A percentile compares a stretch with the other conserved stretches of the same genome.
phyloP scores from a whole-genome alignment of 2,329 filamentous ascomycete species.

The Clonostachys sp. region DNA sequence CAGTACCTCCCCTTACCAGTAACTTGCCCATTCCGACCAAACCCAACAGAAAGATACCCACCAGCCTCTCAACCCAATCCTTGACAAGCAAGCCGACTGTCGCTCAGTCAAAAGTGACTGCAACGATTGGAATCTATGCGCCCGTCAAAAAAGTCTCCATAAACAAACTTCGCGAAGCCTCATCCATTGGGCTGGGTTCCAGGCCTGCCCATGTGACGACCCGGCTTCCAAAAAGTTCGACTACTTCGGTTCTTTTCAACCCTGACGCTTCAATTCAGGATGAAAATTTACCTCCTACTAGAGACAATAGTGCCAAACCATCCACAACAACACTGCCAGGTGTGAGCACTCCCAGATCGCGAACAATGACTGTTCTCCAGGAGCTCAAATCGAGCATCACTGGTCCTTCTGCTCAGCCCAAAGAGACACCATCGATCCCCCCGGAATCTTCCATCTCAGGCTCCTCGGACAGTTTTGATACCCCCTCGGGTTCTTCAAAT shows the following conservation, averaged over 20 bases:
- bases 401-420: constrained; percentile 15
- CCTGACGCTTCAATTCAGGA: constrained; percentile 9
- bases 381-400: constrained; percentile 40
- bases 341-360: constrained; percentile 31
- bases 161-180: constrained; percentile 8
- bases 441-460: constrained; percentile 6
- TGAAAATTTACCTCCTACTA: constrained; percentile 16
- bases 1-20: too few species aligned
- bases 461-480: constrained; percentile 10
- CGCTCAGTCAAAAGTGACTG: constrained; percentile 17
- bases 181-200: not conserved
- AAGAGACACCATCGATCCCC: not conserved
- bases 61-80: constrained; percentile 16
- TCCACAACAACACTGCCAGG: not conserved
- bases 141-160: constrained; percentile 3
- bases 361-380: constrained; percentile 37
- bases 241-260: constrained; percentile 5
- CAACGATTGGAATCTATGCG: constrained; percentile 10
- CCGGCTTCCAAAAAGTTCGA: constrained; percentile 4
- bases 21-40: constrained; percentile 5
- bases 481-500: constrained; percentile 7
- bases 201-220: not conserved
- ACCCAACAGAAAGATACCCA: constrained; percentile 15
- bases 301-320: not conserved
- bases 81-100: constrained; percentile 19